Evolutionary conservation across 2,329 filamentous ascomycete species (phyloP), one percentile per base, ranked within the genome.

Genomic region (Fusarium udum): DNA sequence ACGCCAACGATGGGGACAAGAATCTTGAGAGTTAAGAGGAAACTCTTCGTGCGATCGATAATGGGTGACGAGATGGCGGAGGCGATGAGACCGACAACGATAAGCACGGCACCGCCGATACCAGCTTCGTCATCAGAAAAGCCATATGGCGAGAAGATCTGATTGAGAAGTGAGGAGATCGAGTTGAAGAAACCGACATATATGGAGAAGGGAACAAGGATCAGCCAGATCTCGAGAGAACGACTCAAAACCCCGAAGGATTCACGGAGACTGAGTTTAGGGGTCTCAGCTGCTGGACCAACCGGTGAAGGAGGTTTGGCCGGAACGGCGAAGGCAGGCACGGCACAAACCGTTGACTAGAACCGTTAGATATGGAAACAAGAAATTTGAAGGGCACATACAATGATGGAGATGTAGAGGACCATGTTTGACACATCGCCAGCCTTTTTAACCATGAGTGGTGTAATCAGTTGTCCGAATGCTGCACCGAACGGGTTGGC

Each of bases 141-240:
- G 77, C 90, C 93, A 83, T 98, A 95, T 0, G 96, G 96, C 43
- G 89, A 85, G 72, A 98, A 89, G 80, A 98, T 93, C 80, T 98
- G 95, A 84, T 95, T 97, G 15, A 98, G 87, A 3, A 98, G 89
- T 4, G 93, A 93, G 56, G 95, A 97, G 74, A 95, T 86, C 75
- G 92, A 92, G 87, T 98, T 98, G 90, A 99, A 99, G 84, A 96
- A 92, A 77, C 93, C 95, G 69, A 97, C 93, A 82, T 95, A 97
- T 77, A 95, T 83, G 73, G 89, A 84, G 83, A 95, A 98, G n/a
- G 95, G 92, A 67, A 95, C 78, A 69, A 95, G 85, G 73, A 98
- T 83, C 71, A 97, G 88, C 88, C 91, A 97, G 82, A 97, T 92
- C 79, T 95, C 92, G 24, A 88, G 85, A 10, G 90, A 93, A 37